These are phyloP conservation scores for Rubus idaeus DNA, from an alignment of 306 rosid genomes.

Conservation along the genomic window DNA sequence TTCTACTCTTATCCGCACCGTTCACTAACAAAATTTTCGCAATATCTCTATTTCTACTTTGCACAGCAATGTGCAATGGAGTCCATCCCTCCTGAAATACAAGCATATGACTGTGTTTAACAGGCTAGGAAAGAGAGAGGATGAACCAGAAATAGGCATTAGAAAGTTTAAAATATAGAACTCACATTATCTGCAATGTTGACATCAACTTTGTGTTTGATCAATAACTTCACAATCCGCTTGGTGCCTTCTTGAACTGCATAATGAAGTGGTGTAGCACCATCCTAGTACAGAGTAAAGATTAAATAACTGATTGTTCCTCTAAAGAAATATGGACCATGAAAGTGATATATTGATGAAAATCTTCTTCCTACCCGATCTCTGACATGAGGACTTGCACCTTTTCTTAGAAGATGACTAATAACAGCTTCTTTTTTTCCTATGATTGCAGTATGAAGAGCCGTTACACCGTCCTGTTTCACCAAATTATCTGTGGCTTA, in stretches of 20 bases:
- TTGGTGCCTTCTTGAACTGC: conserved; percentile 92
- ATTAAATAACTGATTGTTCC: conserved; percentile 19
- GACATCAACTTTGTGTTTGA: conserved; percentile 73
- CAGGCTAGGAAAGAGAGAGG: conserved; percentile 3
- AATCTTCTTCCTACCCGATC: conserved; percentile 56
- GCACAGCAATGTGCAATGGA: conserved; percentile 84
- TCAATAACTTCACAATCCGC: conserved; percentile 81
- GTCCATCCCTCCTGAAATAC: conserved; percentile 89
- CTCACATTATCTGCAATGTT: conserved; percentile 79
- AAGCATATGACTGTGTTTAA: background rate
- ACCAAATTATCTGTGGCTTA: conserved; percentile 31
- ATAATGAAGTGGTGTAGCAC: conserved; percentile 94
- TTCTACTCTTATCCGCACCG: conserved; percentile 74
- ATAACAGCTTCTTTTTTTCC: conserved; percentile 82
- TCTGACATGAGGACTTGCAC: conserved; percentile 81
- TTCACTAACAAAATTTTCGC: conserved; percentile 75
- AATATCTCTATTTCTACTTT: conserved; percentile 80
- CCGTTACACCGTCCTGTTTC: conserved; percentile 82
- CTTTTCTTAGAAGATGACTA: conserved; percentile 89
- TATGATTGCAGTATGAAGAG: conserved; percentile 82
- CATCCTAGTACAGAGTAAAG: conserved; percentile 59
- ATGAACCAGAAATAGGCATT: conserved; percentile 5
- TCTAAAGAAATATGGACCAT: background rate
- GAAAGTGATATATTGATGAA: background rate
- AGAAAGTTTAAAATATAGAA: background rate